Conservation (phyloP, 176 grass and related monocot species). For the Musa beccarii region DNA sequence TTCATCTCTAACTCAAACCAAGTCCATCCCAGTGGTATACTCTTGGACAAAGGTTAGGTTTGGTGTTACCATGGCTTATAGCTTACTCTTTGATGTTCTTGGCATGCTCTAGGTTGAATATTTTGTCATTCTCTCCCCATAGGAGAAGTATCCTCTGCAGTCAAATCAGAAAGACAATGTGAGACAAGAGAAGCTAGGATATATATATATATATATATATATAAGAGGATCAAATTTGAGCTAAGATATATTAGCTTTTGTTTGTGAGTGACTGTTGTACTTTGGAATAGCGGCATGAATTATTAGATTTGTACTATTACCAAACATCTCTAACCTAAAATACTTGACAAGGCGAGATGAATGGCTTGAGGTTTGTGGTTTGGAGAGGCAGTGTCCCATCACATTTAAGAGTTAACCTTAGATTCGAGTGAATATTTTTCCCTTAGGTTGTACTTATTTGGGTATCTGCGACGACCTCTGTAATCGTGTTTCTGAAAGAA, state of each 20-base stretch:
- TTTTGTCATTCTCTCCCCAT: slow-evolving; percentile 87
- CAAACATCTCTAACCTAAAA: no score
- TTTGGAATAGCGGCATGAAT: neutral
- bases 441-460: neutral
- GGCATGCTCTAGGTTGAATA: slow-evolving; percentile 70
- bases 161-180: slow-evolving; percentile 7
- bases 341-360: no score
- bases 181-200: neutral
- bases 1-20: no score
- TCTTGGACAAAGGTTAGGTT: neutral
- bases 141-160: slow-evolving; percentile 70
- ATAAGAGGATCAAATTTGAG: neutral
- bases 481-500: neutral
- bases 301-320: no score
- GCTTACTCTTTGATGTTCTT: slow-evolving; percentile 78
- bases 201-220: no score
- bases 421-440: no score
- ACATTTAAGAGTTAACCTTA: no score
- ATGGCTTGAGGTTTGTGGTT: no score
- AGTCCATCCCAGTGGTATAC: no score
- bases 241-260: neutral
- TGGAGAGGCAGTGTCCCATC: no score
- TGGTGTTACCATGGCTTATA: neutral
- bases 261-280: no score
- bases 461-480: neutral